Conservation (phyloP, 2,329 filamentous ascomycete genomes). For the Alternaria arborescens region DNA sequence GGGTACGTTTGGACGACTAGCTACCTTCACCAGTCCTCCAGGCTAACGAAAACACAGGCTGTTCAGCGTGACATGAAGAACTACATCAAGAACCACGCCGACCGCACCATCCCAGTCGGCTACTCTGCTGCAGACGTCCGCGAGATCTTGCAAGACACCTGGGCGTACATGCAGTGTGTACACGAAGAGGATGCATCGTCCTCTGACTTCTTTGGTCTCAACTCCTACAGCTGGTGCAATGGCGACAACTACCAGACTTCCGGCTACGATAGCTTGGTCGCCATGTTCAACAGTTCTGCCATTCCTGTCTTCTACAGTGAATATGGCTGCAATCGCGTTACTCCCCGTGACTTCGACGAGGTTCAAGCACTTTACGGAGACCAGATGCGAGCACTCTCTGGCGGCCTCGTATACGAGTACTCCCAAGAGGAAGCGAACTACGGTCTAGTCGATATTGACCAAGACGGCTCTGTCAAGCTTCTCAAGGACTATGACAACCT, state of each 20-base stretch:
- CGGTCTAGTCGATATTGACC: conserved; percentile 58
- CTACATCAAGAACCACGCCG: conserved; percentile 68
- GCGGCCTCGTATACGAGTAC: conserved; percentile 84
- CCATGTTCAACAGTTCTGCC: conserved; percentile 70
- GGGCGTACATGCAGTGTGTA: conserved; percentile 77
- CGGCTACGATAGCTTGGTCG: conserved; percentile 69
- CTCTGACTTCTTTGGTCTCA: conserved; percentile 79
- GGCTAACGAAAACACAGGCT: conserved; percentile 49
- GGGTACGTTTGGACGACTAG: conserved; percentile 47
- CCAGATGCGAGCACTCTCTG: conserved; percentile 76
- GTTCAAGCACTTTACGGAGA: conserved; percentile 74
- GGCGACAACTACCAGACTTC: conserved; percentile 67
- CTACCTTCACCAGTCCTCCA: background rate
- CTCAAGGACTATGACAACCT: conserved; percentile 69
- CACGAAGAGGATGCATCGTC: conserved; percentile 66
- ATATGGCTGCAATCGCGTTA: conserved; percentile 74
- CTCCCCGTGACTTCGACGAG: conserved; percentile 77
- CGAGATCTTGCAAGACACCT: conserved; percentile 74
- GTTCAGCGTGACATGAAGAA: conserved; percentile 73
- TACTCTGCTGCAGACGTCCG: conserved; percentile 80
- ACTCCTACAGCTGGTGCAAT: conserved; percentile 79
- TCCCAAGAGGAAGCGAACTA: conserved; percentile 72
- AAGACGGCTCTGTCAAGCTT: conserved; percentile 55
- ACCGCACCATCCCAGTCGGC: conserved; percentile 69
- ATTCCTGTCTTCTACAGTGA: conserved; percentile 86